Conservation (phyloP, 345 rosid species). For the Iberis pinnata region DNA sequence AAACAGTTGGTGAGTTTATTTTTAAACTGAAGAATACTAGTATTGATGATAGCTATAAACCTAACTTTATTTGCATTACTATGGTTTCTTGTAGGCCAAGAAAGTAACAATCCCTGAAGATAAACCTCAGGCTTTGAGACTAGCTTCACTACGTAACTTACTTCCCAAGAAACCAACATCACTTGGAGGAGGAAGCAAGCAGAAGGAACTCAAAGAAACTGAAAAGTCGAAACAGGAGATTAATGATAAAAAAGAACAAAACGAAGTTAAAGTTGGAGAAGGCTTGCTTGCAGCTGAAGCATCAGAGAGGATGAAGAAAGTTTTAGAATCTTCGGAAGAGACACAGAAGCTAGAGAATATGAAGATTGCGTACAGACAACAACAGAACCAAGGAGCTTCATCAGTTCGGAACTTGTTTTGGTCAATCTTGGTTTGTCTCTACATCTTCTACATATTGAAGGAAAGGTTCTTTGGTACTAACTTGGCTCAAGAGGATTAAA, state of each 20-base stretch:
- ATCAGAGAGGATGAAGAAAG: slow-evolving; percentile 25
- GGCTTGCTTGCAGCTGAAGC: slow-evolving; percentile 30
- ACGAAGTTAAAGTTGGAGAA: neutral
- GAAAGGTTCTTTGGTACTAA: slow-evolving; percentile 26
- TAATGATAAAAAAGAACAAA: slow-evolving; percentile 10
- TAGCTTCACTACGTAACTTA: slow-evolving; percentile 30
- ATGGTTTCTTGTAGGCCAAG: slow-evolving; percentile 40
- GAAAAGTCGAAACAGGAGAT: slow-evolving; percentile 19
- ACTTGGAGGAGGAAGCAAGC: slow-evolving; percentile 24
- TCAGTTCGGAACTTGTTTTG: slow-evolving; percentile 27
- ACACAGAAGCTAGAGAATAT: slow-evolving; percentile 17
- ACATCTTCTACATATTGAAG: slow-evolving; percentile 28
- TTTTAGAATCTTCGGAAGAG: slow-evolving; percentile 24
- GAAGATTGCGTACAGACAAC: slow-evolving; percentile 8
- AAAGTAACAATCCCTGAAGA: slow-evolving; percentile 45
- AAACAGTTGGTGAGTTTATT: slow-evolving; percentile 53
- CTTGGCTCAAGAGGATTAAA: slow-evolving; percentile 12
- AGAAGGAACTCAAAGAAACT: slow-evolving; percentile 17
- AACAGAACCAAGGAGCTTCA: slow-evolving; percentile 20
- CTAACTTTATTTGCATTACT: slow-evolving; percentile 12
- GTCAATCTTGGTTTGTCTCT: slow-evolving; percentile 26
- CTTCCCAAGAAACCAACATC: slow-evolving; percentile 22
- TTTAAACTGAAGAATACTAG: neutral
- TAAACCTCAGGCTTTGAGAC: slow-evolving; percentile 26
- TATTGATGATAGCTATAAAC: slow-evolving; percentile 1